Base-by-base conservation (phyloP, 2,329 filamentous ascomycete genomes). In the Aaosphaeria pasadenensis region DNA sequence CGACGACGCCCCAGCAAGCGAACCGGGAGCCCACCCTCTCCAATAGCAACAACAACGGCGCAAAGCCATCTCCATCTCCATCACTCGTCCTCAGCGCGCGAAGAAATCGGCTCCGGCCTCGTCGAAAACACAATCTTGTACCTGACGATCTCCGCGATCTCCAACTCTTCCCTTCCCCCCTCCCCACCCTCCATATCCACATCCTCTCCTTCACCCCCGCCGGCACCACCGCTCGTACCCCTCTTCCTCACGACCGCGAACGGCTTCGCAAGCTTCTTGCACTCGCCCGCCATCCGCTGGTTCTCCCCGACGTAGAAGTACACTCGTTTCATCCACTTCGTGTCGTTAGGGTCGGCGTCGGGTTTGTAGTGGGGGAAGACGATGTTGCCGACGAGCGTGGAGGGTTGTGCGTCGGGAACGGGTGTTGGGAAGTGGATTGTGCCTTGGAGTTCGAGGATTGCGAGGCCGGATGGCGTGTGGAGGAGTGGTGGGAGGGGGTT, bases 391-490 rank as follows among this genome's bases (percentile, higher is more conserved):
- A 95, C 77, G 29, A 77, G 71, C 1, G 82, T 81, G 6, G 62
- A 51, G 17, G 57, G 30, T 3, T 65, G 51, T 13, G 67, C 63
- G 33, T 71, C 52, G 5, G 63, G 43, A 53, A 13, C 66, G 53
- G 29, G 67, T 55, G 44, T 73, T 6, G 89, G 85, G 1, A 91
- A 77, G 69, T 95, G 92, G 72, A 99, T 86, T 11, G 84, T 89
- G 52, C 91, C 94, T 76, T 99, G 94, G 11, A 99, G 82, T 73
- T 97, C 94, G 48, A 99, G 77, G 41, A 99, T 78, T 13, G 92
- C 92, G 38, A 96, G 82, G 44, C 94, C 94, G 0, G 88, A 85
- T 0, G 94, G 94, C 1, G 92, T 96, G 59, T 91, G 88, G 11
- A 97, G 82, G 53, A 96, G 78, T n/a, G 80, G 70, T 1, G 94